Conservation (phyloP, 805 yeast genomes). For the Candida pseudoglaebosa region DNA sequence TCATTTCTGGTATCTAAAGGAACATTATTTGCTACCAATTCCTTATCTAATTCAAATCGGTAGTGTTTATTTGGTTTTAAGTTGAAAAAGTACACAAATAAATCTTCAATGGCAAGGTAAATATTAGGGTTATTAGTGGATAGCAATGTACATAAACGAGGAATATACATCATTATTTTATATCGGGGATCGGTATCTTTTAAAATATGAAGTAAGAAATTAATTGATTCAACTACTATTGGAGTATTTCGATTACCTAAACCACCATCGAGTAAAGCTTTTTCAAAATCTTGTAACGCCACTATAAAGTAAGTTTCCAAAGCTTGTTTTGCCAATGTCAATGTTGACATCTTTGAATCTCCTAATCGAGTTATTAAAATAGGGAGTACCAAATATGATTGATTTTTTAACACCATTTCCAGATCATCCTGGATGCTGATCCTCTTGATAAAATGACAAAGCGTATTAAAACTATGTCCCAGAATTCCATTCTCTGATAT, state of each 20-base stretch:
- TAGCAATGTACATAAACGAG: slow-evolving; percentile 19
- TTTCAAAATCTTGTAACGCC: slow-evolving; percentile 47
- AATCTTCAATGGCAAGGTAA: slow-evolving; percentile 13
- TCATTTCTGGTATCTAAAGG: slow-evolving; percentile 9
- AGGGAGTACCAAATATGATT: slow-evolving; percentile 47
- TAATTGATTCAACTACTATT: slow-evolving; percentile 42
- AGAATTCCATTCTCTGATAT: slow-evolving; percentile 35
- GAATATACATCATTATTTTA: slow-evolving; percentile 25
- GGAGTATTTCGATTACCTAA: slow-evolving; percentile 33
- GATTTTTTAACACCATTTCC: slow-evolving; percentile 34
- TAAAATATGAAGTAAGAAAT: slow-evolving; percentile 42
- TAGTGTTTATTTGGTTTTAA: slow-evolving; percentile 34
- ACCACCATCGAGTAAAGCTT: slow-evolving; percentile 40
- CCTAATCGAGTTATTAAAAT: slow-evolving; percentile 45
- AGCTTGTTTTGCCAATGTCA: slow-evolving; percentile 46
- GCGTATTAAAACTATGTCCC: slow-evolving; percentile 43
- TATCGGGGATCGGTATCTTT: slow-evolving; percentile 28
- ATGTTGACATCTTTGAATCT: slow-evolving; percentile 34
- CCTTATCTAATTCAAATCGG: slow-evolving; percentile 41
- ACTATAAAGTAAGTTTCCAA: slow-evolving; percentile 53
- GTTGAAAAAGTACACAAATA: slow-evolving; percentile 26
- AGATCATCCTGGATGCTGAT: slow-evolving; percentile 53
- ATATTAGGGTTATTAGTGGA: slow-evolving; percentile 11
- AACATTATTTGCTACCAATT: slow-evolving; percentile 33
- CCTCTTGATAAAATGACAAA: slow-evolving; percentile 55